These are phyloP conservation scores for Globisporangium solare DNA, from an alignment of 352 stramenopile genomes.

Conservation along the genomic window DNA sequence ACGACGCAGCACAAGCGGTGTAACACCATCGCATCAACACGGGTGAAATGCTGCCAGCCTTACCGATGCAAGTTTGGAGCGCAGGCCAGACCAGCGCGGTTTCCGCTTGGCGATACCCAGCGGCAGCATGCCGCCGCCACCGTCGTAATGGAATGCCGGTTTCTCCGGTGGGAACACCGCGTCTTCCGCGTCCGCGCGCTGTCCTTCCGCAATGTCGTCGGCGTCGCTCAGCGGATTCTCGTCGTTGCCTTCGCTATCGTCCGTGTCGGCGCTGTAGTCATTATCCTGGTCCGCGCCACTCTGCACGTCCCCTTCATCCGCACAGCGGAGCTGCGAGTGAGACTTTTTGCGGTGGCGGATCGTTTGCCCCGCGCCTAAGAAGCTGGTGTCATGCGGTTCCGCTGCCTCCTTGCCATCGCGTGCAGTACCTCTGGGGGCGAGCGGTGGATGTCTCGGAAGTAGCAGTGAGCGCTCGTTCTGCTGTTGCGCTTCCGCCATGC, in stretches of 20 bases:
- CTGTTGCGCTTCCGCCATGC: neutral
- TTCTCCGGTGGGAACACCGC: constrained; percentile 9
- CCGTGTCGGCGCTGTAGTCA: constrained; percentile 3
- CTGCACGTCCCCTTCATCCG: neutral
- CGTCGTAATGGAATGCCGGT: constrained; percentile 12
- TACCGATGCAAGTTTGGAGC: constrained; percentile 24
- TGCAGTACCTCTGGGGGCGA: neutral
- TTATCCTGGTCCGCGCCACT: constrained; percentile 5
- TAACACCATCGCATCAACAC: neutral
- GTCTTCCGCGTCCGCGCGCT: constrained; percentile 5
- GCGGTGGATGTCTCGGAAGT: neutral
- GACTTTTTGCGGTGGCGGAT: constrained; percentile 15
- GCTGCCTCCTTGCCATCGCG: neutral
- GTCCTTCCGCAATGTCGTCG: neutral
- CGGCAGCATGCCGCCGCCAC: neutral
- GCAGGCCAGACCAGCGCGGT: constrained; percentile 31
- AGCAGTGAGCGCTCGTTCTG: constrained; percentile 9
- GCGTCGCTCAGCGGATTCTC: constrained; percentile 1
- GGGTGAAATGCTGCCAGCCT: neutral
- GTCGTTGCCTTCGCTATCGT: constrained; percentile 8
- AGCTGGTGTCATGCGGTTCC: constrained; percentile 5
- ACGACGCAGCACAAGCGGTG: neutral
- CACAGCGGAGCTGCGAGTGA: constrained; percentile 3
- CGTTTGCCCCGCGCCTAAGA: constrained; percentile 4
- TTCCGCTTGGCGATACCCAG: constrained; percentile 27